Evolutionary conservation across 768 basidiomycete genomes (phyloP), one percentile per base, ranked within the genome.

Genomic region (Mycena capillaripes): DNA sequence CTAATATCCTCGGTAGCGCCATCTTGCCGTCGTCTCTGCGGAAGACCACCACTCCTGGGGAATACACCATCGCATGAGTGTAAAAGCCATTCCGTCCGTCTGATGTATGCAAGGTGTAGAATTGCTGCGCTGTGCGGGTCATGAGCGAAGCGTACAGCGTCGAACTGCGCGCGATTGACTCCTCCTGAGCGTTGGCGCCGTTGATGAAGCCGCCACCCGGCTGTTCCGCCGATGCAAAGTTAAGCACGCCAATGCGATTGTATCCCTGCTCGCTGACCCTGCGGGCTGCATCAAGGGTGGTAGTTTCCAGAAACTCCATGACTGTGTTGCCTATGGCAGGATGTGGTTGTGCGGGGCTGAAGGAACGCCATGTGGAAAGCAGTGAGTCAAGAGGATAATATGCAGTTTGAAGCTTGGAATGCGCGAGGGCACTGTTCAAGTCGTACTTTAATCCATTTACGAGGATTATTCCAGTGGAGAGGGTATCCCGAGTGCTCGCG

Each of bases 131-230:
- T 6, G 83, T 84, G 19, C 80, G 78, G 11, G 90, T 88, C 76
- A 86, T 85, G 66, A 95, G 90, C 11, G 90, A 87, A 1, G 87
- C 83, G 74, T 91, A 93, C 9, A 95, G 82, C 7, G 91, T 92
- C 14, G 93, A 94, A 5, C 93, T 89, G 48, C 94, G 90, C 16
- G 94, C 93, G 76, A 95, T 88, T 40, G 91, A 91, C 79, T 95
- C 94, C 79, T 95, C 94, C 76, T 95, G 94, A 2, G 94, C 94
- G 69, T 90, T 89, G 0, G 92, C 89, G 19, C 94, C 94, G 66
- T 80, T 85, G 69, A 88, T 85, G 80, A 95, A 95, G 8, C 94
- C 94, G 5, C 94, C 64, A 23, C 70, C 70, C 1, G 92, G 91
- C 42, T 89, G 89, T 60, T 88, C 92, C 4, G 94, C 93, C 0